Conservation (phyloP, 2,329 filamentous ascomycete genomes). For the Penicillium crustosum region DNA sequence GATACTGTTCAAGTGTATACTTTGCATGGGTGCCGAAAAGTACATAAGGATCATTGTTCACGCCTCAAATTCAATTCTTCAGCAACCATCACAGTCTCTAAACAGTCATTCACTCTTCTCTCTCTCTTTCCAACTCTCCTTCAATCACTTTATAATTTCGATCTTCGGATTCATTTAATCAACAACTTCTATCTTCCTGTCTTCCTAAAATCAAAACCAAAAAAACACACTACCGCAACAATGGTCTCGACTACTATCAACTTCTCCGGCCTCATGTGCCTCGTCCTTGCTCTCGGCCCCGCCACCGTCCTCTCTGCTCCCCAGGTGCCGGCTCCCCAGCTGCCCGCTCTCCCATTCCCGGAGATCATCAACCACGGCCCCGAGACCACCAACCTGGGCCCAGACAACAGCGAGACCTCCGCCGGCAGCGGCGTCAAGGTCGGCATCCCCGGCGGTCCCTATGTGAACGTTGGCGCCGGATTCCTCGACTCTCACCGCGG, state of each 20-base stretch:
- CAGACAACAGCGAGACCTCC: slow-evolving; percentile 19
- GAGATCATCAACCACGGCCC: slow-evolving; percentile 5
- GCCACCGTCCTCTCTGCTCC: slow-evolving; percentile 32
- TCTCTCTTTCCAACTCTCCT: slow-evolving; percentile 4
- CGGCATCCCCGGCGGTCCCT: slow-evolving; percentile 31
- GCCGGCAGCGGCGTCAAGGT: slow-evolving; percentile 20
- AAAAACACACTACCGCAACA: slow-evolving; percentile 4
- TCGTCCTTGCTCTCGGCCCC: slow-evolving; percentile 31
- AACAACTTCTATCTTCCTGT: not conserved
- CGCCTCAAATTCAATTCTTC: slow-evolving; percentile 4
- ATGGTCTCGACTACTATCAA: slow-evolving; percentile 30
- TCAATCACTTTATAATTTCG: slow-evolving; percentile 5
- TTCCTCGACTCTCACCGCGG: slow-evolving; percentile 19
- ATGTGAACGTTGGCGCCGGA: slow-evolving; percentile 20
- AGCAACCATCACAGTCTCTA: slow-evolving; percentile 18
- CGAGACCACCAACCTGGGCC: slow-evolving; percentile 9
- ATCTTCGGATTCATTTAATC: slow-evolving; percentile 12
- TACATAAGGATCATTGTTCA: slow-evolving; percentile 23
- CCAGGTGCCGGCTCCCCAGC: slow-evolving; percentile 19
- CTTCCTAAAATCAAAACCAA: not conserved
- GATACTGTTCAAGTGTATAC: slow-evolving; percentile 11
- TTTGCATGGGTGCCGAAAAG: slow-evolving; percentile 10
- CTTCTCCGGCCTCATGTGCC: slow-evolving; percentile 32
- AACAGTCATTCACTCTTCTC: slow-evolving; percentile 24
- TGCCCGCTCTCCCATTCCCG: slow-evolving; percentile 10